Evolutionary conservation across 192 early-diverging fungal species (phyloP), one percentile per base, ranked within the genome.

Genomic region (Geranomyces variabilis): DNA sequence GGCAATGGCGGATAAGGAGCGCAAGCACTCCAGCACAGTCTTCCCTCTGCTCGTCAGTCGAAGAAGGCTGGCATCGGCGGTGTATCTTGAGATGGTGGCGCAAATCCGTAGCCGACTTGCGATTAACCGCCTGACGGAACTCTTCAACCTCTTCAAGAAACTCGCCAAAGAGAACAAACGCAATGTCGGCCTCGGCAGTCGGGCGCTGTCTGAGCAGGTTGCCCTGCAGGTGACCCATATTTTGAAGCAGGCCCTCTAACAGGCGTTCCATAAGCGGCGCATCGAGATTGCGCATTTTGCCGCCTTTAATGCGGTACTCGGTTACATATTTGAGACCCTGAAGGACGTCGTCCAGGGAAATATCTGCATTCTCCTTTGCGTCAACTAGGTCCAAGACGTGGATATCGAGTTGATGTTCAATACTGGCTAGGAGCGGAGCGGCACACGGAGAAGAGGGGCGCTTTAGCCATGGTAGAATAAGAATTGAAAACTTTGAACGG

Each of bases 131-230:
- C 17, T 75, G 77, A 66, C 94, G 90, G 68, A 98, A 98, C 75
- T 96, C 93, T 69, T 88, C 86, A 36, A 98, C 93, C 84, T 98
- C 93, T 75, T 94, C 90, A 33, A 97, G 71, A 74, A 98, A 96
- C 81, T 96, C 94, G 26, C 93, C 96, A 90, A 98, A 96, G 55
- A 98, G 83, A 34, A 86, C 87, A 79, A 96, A 96, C 19, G 95
- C 93, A 19, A 90, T 81, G 69, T 94, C 87, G 13, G 95, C 91
- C 31, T 94, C 93, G 45, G 84, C 79, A 1, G 94, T 90, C 19
- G 90, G 79, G 10, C 71, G 72, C 55, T 83, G 83, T 41, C 84
- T 72, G 55, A 94, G 69, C 33, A 91, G 79, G 30, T 84, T 84
- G 34, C 90, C 91, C 55, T 85, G 77, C 34, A 58, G 36, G 47